phyloP scores from a whole-genome alignment of 352 stramenopile species.

The Peronospora tabacina region DNA sequence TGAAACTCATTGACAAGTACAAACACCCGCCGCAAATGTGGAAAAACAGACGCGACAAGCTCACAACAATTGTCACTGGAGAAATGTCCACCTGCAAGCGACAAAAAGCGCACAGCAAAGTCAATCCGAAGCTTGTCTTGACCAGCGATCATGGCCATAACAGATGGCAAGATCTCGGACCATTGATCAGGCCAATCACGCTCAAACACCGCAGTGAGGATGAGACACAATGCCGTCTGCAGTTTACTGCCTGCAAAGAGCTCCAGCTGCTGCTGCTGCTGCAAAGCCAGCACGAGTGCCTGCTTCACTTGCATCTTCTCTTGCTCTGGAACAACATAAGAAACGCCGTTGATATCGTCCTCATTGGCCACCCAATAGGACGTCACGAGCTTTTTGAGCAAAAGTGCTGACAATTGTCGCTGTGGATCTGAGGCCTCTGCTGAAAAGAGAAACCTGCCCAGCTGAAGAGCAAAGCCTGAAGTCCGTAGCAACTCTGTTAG shows the following conservation, averaged over 20 bases:
- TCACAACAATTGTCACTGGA: constrained; percentile 75
- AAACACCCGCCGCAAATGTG: constrained; percentile 63
- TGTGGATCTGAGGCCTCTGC: constrained; percentile 30
- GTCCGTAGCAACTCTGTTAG: constrained; percentile 49
- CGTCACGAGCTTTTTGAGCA: constrained; percentile 72
- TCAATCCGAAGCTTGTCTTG: constrained; percentile 51
- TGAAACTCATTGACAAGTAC: constrained; percentile 39
- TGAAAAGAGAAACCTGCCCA: constrained; percentile 64
- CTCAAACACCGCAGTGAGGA: constrained; percentile 74
- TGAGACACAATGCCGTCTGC: constrained; percentile 70
- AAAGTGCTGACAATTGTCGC: constrained; percentile 58
- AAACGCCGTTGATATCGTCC: constrained; percentile 9
- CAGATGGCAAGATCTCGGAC: constrained; percentile 56
- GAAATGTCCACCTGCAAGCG: constrained; percentile 61
- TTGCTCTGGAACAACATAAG: constrained; percentile 48
- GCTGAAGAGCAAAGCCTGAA: constrained; percentile 61
- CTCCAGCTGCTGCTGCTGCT: constrained; percentile 49
- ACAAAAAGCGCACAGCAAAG: constrained; percentile 71
- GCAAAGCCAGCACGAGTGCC: constrained; percentile 46
- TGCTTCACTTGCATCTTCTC: constrained; percentile 66
- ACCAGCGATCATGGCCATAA: constrained; percentile 51
- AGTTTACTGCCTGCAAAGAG: constrained; percentile 61
- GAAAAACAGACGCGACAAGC: constrained; percentile 64
- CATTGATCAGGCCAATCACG: constrained; percentile 81
- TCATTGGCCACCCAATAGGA: constrained; percentile 54